Evolutionary conservation across 345 rosid genomes (phyloP), one percentile per base, ranked within the genome.

Genomic region (Euphorbia peplus): DNA sequence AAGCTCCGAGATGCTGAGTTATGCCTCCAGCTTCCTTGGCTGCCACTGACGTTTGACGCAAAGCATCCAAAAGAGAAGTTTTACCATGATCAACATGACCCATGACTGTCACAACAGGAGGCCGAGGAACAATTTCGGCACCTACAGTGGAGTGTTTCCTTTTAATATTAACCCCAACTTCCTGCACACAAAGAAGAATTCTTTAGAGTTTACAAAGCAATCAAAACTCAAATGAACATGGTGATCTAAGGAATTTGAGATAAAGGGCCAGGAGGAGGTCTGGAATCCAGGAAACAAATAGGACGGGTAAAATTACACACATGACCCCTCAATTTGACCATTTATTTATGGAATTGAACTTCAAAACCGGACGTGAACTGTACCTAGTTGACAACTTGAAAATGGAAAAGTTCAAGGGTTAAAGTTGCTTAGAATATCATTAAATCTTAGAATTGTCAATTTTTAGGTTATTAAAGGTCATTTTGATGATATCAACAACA

Each of bases 41-140:
- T 18, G 96, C 97, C 42, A 92, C 90, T 14, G 97, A 87, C 41
- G 98, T 90, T 79, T 87, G 84, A 63, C 97, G 87, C 39, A 91
- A 64, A 42, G 99, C 91, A 79, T 95, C 98, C 42, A 95, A 74
- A 76, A 91, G 87, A 58, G 96, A 91, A 63, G 99, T 95, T 84
- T 92, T 95, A 12, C 97, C 98, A 69, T 95, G 99, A 80, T 91
- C 98, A 71, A 95, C 98, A 73, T 95, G 99, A 26, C 98, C 98
- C 98, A 91, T 90, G 69, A 92, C 96, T 0, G 97, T 91, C 61
- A 91, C 88, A 69, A 95, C 90, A 0, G 97, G 88, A 51, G 97
- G 87, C 62, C 97, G 85, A 51, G 91, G 88, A 52, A 78, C 75
- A 73, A 86, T 69, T 41, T 88, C 80, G 19, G 81, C 70, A 73